These are phyloP conservation scores for Vitis amurensis DNA, from an alignment of 164 flowering plant genomes.

Conservation along the genomic window DNA sequence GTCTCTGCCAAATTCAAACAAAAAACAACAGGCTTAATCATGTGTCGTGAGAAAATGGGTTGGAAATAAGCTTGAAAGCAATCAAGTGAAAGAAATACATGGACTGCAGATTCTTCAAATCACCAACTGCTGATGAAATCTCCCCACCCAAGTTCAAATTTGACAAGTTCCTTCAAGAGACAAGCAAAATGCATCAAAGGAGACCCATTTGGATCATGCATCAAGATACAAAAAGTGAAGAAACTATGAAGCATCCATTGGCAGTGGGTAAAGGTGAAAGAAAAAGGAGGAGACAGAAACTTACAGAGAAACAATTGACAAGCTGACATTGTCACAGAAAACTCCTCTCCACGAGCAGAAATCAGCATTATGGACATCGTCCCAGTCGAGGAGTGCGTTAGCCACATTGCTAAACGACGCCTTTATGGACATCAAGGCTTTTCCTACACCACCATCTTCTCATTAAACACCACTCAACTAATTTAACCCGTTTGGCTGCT, in stretches of 20 bases:
- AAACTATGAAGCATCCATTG: background rate
- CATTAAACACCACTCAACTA: background rate
- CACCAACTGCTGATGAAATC: constrained; percentile 82
- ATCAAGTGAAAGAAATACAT: constrained; percentile 40
- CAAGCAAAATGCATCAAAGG: background rate
- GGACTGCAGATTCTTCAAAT: constrained; percentile 56
- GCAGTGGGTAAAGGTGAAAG: background rate
- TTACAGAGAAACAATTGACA: constrained; percentile 75
- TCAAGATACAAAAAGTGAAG: background rate
- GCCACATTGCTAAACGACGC: constrained; percentile 73
- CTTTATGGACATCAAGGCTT: constrained; percentile 69
- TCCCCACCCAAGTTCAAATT: constrained; percentile 84
- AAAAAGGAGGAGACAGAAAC: constrained; percentile 12
- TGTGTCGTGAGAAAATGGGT: background rate
- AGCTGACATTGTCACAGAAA: constrained; percentile 55
- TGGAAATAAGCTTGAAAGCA: background rate
- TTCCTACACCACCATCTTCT: constrained; percentile 38
- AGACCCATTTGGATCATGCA: background rate
- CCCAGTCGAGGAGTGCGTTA: constrained; percentile 83
- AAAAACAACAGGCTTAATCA: background rate
- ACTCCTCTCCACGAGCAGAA: constrained; percentile 94
- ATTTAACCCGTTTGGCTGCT: background rate
- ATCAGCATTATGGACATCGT: constrained; percentile 48
- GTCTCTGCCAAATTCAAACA: constrained; percentile 45
- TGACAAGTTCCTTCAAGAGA: constrained; percentile 64